These are phyloP conservation scores for Pythium plurisporium DNA, from an alignment of 352 stramenopile genomes.

Conservation along the genomic window DNA sequence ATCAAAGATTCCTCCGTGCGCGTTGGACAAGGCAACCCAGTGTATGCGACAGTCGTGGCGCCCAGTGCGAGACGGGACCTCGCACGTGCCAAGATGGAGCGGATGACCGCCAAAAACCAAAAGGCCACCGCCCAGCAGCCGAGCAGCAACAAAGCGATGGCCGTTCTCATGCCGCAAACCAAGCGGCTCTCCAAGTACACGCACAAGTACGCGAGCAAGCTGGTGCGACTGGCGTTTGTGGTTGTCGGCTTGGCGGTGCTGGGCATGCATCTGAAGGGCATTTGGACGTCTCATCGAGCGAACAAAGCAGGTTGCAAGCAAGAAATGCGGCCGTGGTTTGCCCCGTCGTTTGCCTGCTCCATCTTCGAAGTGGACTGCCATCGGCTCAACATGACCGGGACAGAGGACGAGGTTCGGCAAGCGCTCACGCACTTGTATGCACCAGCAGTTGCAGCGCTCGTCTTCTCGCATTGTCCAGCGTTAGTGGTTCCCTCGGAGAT, in stretches of 20 bases:
- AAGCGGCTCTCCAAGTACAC: neutral
- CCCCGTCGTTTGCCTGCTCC: conserved; percentile 13
- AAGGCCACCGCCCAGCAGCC: neutral
- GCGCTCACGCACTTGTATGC: conserved; percentile 4
- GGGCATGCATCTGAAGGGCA: conserved; percentile 10
- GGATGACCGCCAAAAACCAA: conserved; percentile 12
- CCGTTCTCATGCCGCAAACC: neutral
- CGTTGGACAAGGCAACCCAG: neutral
- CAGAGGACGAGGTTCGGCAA: neutral
- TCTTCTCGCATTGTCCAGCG: conserved; percentile 15
- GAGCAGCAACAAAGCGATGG: neutral
- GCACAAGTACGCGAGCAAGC: conserved; percentile 27
- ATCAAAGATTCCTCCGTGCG: conserved; percentile 14
- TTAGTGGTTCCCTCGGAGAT: conserved; percentile 10
- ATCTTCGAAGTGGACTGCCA: conserved; percentile 20
- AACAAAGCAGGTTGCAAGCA: conserved; percentile 18
- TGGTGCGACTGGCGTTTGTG: conserved; percentile 23
- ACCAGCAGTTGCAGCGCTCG: conserved; percentile 7
- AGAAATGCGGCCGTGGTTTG: conserved; percentile 25
- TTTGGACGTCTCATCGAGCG: conserved; percentile 8
- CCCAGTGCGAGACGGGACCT: neutral
- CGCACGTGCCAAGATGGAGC: conserved; percentile 15
- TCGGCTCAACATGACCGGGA: conserved; percentile 10
- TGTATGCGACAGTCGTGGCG: conserved; percentile 8
- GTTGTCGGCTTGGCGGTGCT: conserved; percentile 4